A percentile compares a stretch with the other conserved stretches of the same genome.
phyloP scores from a whole-genome alignment of 495 filamentous ascomycete species.

The Neurospora discreta region DNA sequence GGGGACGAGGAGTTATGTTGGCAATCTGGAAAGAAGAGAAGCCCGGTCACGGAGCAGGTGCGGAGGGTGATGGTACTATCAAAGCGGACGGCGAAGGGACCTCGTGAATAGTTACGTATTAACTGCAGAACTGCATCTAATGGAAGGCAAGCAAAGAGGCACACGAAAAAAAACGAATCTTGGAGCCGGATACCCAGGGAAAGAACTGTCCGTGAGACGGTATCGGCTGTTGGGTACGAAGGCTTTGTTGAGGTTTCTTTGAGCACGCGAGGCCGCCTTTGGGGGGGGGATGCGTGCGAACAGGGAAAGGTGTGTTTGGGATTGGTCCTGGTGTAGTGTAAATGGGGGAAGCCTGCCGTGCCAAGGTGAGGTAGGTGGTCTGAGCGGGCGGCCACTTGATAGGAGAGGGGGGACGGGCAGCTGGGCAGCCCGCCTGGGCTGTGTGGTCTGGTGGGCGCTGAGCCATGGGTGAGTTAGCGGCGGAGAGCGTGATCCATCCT shows the following conservation, averaged over 20 bases:
- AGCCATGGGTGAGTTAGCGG: background rate
- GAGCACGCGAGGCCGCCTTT: background rate
- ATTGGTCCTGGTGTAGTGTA: background rate
- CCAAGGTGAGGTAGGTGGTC: background rate
- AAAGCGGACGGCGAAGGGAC: background rate
- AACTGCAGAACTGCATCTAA: background rate
- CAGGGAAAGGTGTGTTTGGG: background rate
- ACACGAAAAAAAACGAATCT: background rate
- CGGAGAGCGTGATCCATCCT: background rate
- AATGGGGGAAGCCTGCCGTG: background rate
- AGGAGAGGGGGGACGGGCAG: background rate
- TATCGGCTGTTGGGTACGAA: slow-evolving; percentile 1
- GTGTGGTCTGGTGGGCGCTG: background rate
- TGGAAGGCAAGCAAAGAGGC: background rate
- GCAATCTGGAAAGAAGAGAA: background rate
- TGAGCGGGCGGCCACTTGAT: background rate
- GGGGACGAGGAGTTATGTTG: background rate
- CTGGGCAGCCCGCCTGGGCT: background rate
- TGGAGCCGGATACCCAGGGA: background rate
- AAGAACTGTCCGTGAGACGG: background rate
- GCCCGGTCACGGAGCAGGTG: background rate
- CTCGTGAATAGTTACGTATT: background rate
- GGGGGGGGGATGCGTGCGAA: background rate
- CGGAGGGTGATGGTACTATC: background rate
- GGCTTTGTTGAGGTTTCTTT: background rate